Percentiles rank a stretch among this genome's conserved stretches.
These are phyloP conservation scores for Backusella tuberculispora DNA, from an alignment of 192 early-diverging fungal species.

Conservation along the genomic window DNA sequence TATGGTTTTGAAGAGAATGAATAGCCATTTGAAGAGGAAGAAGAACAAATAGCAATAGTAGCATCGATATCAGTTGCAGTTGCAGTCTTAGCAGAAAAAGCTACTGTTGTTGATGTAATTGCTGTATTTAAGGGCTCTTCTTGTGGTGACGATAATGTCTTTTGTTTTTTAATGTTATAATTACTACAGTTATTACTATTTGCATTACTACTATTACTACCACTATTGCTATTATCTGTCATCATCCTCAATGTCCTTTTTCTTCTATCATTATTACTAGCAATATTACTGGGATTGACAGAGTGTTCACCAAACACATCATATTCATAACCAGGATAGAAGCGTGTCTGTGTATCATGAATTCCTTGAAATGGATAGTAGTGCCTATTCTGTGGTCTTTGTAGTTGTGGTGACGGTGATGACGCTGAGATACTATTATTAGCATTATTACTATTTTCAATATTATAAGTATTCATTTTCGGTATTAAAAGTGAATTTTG, in stretches of 20 bases:
- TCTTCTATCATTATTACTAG: neutral
- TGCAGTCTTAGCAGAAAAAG: neutral
- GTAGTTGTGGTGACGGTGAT: neutral
- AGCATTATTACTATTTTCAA: neutral
- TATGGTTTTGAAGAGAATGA: conserved; percentile 16
- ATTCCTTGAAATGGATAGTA: conserved; percentile 12
- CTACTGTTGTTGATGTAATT: neutral
- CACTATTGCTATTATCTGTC: neutral
- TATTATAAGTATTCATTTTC: neutral
- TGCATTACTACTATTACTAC: too few species aligned
- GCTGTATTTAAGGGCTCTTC: neutral
- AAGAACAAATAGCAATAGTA: too few species aligned
- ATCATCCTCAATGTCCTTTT: conserved; percentile 1
- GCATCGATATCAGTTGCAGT: too few species aligned
- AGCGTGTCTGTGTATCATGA: neutral
- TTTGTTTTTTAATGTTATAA: neutral
- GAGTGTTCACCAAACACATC: neutral
- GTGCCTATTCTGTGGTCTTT: conserved; percentile 9
- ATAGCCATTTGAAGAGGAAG: neutral
- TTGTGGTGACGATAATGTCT: neutral
- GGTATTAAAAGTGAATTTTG: neutral
- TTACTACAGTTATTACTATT: neutral
- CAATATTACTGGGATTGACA: neutral
- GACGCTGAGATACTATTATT: too few species aligned
- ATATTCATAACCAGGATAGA: conserved; percentile 19